Evolutionary conservation across 768 basidiomycete species (phyloP), one percentile per base, ranked within the genome.

Genomic region (Harrya chromipes): DNA sequence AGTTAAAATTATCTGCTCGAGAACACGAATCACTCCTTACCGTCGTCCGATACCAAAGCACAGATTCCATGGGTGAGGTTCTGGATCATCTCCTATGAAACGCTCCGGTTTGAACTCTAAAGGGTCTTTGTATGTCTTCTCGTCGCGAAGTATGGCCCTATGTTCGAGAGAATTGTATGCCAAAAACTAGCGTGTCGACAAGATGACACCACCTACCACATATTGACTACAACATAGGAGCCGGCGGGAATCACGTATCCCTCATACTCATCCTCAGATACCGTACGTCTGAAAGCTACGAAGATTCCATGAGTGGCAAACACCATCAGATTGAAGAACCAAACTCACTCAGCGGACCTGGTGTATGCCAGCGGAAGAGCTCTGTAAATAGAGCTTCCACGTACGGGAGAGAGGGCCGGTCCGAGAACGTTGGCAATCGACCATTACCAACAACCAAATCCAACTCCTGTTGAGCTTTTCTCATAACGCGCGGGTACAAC

Each of bases 341-440:
- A 7, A 13, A 24, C 40, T 33, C 21, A 53, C 49, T 53, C 23
- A 62, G 27, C 2, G 61, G 58, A 35, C 23, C 49, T 19, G 59
- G 47, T 9, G 47, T 12, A 10, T 61, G 54, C 62, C 62, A 64
- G 6, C 56, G 56, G 20, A 56, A 47, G 20, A 62, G 40, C 41
- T 68, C 65, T 9, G 58, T 60, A 27, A 63, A 48, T 21, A 65
- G 7, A 1, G 56, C 65, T 40, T 59, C 60, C n/a, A 68, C 11
- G 53, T 68, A 68, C 1, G 65, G 65, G 6, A 68, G 49, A 19
- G 56, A 58, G 0, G 41, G 37, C 6, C 60, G 56, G 42, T 68
- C 65, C 3, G 55, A 41, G 17, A 63, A 65, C 1, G 56, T 60
- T 7, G 67, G 65, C 20, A 65, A 36, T 38, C 43, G 46, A 5